Base-by-base conservation (phyloP, 192 early-diverging fungal genomes). In the Endogone sp. region DNA sequence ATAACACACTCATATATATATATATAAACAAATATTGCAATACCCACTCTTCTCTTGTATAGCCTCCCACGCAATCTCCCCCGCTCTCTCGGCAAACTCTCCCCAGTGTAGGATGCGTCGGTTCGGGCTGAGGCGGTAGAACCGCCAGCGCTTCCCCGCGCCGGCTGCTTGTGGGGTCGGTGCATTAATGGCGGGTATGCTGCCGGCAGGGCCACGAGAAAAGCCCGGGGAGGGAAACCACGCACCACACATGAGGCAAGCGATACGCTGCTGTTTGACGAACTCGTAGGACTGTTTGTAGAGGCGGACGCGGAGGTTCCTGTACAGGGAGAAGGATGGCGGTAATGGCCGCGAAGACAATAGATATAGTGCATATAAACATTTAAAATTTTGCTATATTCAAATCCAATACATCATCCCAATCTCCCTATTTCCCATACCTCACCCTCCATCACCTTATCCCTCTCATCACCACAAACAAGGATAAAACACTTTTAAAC, bases 211-310 rank as follows among this genome's bases (percentile, higher is more conserved):
- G n/a, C n/a, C n/a, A n/a, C n/a, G n/a, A n/a, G n/a, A n/a, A n/a
- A n/a, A n/a, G n/a, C n/a, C n/a, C 2, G 61, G 29, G 11, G 83
- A 65, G 16, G 85, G 90, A 65, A 92, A 92, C 88, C 88, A 92
- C 10, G 85, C 87, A 23, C 91, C 91, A 29, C 64, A 29, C 26
- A 86, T 56, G 21, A 92, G 60, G 68, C 89, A 89, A 9, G 71
- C 74, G 20, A 92, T 86, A 10, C 90, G 70, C 66, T 92, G 91
- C 44, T 85, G 74, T 68, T 90, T 92, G 24, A 92, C 79, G 31
- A 87, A 85, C 66, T 91, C 87, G 62, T 89, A 91, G 30, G 83
- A 88, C 66, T 87, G 76, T 62, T 88, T 88, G 66, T 90, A 86
- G 29, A 88, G 49, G n/a, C 77, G 72, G 28, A 84, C 78, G 20